Percentiles rank a stretch among this genome's conserved stretches.
Conservation (phyloP, 441 rosid species). For the Adansonia madagascariensis region DNA sequence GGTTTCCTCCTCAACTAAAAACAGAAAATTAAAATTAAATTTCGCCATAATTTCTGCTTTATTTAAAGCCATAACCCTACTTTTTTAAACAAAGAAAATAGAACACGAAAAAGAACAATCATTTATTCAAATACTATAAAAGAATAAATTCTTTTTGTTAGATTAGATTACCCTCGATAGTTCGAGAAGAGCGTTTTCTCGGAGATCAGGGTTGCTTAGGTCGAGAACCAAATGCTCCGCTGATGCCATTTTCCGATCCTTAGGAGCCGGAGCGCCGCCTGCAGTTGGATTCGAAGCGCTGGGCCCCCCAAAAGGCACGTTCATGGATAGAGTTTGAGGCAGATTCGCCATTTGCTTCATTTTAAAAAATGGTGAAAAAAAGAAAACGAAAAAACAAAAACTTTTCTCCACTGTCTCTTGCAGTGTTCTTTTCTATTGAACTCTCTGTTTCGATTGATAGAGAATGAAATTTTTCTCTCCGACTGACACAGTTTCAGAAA, state of each 20-base stretch:
- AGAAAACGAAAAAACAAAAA: background rate
- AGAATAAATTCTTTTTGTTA: background rate
- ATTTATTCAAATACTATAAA: background rate
- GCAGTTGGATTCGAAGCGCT: conserved; percentile 32
- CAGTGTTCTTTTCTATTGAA: background rate
- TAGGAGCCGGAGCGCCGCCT: conserved; percentile 61
- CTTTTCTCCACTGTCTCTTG: background rate
- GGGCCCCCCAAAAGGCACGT: conserved; percentile 49
- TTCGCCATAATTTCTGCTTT: background rate
- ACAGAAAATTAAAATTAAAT: background rate
- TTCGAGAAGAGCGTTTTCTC: conserved; percentile 94
- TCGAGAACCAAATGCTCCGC: conserved; percentile 96
- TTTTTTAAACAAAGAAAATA: conserved; percentile 1
- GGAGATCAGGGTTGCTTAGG: conserved; percentile 93
- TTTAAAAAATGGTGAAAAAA: background rate
- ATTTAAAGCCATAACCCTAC: conserved; percentile 10
- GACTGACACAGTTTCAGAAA: too few relatives aligned
- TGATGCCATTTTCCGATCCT: conserved; percentile 90
- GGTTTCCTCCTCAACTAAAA: background rate
- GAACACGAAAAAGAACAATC: background rate
- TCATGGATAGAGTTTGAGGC: conserved; percentile 44
- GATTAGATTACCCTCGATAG: conserved; percentile 71
- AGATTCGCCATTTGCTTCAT: conserved; percentile 41
- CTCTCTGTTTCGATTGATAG: background rate
- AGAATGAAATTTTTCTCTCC: background rate